A percentile compares a stretch with the other conserved stretches of the same genome.
These are phyloP conservation scores for Ophiostoma ips DNA, from an alignment of 2,329 filamentous ascomycete species.

Conservation along the genomic window DNA sequence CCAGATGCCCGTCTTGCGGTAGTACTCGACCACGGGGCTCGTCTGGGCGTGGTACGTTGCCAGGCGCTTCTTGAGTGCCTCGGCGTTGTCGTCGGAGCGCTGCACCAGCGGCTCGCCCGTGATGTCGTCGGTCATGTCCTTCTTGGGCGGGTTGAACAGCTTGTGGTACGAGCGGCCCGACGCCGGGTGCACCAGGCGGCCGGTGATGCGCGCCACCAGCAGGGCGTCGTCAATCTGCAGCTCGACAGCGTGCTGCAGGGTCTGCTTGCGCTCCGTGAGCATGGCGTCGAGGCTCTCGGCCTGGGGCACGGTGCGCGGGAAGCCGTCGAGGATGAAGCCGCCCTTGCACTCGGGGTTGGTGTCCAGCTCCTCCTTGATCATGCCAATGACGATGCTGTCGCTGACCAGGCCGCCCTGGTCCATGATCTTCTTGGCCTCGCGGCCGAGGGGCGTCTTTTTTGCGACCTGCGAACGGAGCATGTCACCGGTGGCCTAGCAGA, in stretches of 20 bases:
- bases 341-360: constrained; percentile 92
- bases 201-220: constrained; percentile 90
- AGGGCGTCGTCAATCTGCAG: constrained; percentile 92
- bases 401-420: constrained; percentile 93
- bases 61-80: constrained; percentile 88
- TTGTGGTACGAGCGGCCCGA: constrained; percentile 96
- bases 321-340: constrained; percentile 97
- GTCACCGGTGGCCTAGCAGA: constrained; percentile 75
- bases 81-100: constrained; percentile 92
- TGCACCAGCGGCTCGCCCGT: constrained; percentile 95
- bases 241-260: constrained; percentile 88
- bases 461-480: constrained; percentile 98
- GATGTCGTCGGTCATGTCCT: constrained; percentile 85
- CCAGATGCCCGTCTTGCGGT: constrained; percentile 97
- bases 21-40: constrained; percentile 82
- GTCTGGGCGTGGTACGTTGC: constrained; percentile 92
- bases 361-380: constrained; percentile 97
- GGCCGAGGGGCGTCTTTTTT: constrained; percentile 87
- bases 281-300: constrained; percentile 90
- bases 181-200: constrained; percentile 86
- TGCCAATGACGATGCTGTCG: constrained; percentile 98
- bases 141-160: constrained; percentile 96
- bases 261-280: constrained; percentile 64
- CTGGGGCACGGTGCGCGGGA: constrained; percentile 91
- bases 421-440: constrained; percentile 99